phyloP scores from a whole-genome alignment of 306 rosid genomes.

The Parietaria judaica region DNA sequence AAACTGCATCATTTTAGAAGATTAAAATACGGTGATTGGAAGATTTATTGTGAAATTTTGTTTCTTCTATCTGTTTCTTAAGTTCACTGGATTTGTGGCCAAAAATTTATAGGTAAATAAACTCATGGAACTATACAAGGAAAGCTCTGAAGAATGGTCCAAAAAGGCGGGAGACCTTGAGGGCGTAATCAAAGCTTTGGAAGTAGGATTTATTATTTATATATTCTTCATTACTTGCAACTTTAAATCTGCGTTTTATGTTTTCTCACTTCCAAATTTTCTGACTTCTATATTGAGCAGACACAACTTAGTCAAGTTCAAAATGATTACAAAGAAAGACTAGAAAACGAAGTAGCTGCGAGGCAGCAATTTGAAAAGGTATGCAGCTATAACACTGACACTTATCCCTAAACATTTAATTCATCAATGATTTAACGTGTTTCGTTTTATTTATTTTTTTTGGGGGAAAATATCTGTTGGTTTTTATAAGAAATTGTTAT shows the following conservation, averaged over 20 bases:
- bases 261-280: slow-evolving; percentile 8
- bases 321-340: slow-evolving; percentile 60
- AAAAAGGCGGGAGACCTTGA: slow-evolving; percentile 83
- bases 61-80: background rate
- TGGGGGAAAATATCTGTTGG: too few species aligned
- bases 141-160: slow-evolving; percentile 88
- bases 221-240: slow-evolving; percentile 4
- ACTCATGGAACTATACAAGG: slow-evolving; percentile 79
- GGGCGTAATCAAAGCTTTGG: slow-evolving; percentile 83
- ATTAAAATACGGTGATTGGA: background rate
- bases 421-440: background rate
- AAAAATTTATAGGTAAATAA: slow-evolving; percentile 49
- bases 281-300: slow-evolving; percentile 33
- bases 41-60: background rate
- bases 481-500: background rate
- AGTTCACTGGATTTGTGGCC: background rate
- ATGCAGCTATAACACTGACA: background rate
- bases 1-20: background rate
- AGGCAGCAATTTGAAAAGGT: slow-evolving; percentile 72
- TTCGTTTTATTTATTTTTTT: background rate
- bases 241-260: slow-evolving; percentile 5
- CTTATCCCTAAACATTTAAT: background rate
- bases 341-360: slow-evolving; percentile 55
- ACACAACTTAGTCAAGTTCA: slow-evolving; percentile 66
- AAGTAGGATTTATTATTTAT: slow-evolving; percentile 38